phyloP scores from a whole-genome alignment of 1,284 basidiomycete genomes.

The Heterobasidion annosum region DNA sequence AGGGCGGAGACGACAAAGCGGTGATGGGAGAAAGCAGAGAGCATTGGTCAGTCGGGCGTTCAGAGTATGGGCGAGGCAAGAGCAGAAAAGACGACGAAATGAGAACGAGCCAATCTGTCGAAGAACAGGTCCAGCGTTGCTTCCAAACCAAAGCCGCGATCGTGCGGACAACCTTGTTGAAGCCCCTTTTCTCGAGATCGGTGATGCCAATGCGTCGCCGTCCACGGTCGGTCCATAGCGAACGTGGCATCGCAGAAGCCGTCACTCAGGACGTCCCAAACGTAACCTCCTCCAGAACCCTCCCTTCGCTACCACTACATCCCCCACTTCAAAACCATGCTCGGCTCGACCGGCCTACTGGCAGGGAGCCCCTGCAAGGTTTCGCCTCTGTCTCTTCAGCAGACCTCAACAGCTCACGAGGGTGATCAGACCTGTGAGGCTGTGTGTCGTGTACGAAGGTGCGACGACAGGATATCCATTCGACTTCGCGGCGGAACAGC shows the following conservation, averaged over 20 bases:
- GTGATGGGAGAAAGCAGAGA: constrained; percentile 15
- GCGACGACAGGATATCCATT: not conserved
- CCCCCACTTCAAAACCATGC: constrained; percentile 6
- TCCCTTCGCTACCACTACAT: not conserved
- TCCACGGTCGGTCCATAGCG: no score
- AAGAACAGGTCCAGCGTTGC: not conserved
- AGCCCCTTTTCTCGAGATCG: not conserved
- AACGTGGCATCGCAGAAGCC: no score
- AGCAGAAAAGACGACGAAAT: constrained; percentile 23
- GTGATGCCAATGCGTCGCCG: not conserved
- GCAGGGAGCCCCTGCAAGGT: constrained; percentile 2
- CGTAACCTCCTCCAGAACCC: not conserved
- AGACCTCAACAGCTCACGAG: constrained; percentile 11
- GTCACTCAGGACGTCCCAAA: no score
- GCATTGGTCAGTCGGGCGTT: constrained; percentile 55
- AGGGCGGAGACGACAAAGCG: constrained; percentile 8
- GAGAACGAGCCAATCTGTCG: not conserved
- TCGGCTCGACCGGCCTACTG: constrained; percentile 5
- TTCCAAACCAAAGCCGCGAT: not conserved
- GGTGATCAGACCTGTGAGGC: constrained; percentile 29
- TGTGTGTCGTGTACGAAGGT: not conserved
- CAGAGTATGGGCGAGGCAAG: constrained; percentile 35
- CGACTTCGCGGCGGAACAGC: not conserved
- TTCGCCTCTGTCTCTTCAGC: not conserved
- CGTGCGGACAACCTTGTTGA: not conserved